Conservation (phyloP, 1,284 basidiomycete species). For the Stygiomarasmius scandens region DNA sequence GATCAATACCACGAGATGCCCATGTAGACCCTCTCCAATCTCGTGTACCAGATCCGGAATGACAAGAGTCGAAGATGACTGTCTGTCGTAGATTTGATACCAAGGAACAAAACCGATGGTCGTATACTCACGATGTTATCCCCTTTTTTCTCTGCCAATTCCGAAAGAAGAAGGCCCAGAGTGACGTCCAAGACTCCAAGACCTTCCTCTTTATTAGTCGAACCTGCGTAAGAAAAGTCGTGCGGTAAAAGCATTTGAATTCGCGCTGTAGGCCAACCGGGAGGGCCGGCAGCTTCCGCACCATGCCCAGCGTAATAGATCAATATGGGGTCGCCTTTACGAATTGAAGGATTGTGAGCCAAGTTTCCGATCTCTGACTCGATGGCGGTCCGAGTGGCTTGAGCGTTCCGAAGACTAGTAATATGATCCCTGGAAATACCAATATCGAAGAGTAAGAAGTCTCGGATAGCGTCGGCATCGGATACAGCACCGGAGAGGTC, state of each 20-base stretch:
- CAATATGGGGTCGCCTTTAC: slow-evolving; percentile 7
- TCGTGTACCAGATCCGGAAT: slow-evolving; percentile 33
- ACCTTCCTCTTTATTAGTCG: slow-evolving; percentile 2
- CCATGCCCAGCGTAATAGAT: slow-evolving; percentile 17
- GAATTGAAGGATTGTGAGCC: background rate
- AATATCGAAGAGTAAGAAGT: no score
- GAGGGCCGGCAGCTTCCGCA: slow-evolving; percentile 4
- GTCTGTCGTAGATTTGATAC: slow-evolving; percentile 20
- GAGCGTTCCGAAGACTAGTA: slow-evolving; percentile 1
- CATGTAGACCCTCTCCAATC: slow-evolving; percentile 1
- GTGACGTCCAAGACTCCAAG: slow-evolving; percentile 26
- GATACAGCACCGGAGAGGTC: slow-evolving; percentile 7
- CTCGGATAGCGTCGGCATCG: no score
- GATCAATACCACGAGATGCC: slow-evolving; percentile 9
- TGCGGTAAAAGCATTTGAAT: slow-evolving; percentile 29
- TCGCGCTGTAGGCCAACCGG: slow-evolving; percentile 9
- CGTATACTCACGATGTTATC: slow-evolving; percentile 31
- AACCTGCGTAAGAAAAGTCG: slow-evolving; percentile 18
- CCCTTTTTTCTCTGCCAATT: slow-evolving; percentile 27
- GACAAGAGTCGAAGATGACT: slow-evolving; percentile 33
- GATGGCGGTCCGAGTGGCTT: slow-evolving; percentile 10
- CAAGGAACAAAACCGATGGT: background rate
- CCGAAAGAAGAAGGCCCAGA: slow-evolving; percentile 21
- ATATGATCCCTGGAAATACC: slow-evolving; percentile 3
- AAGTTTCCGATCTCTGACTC: background rate